A percentile compares a stretch with the other conserved stretches of the same genome.
phyloP scores from a whole-genome alignment of 2,329 filamentous ascomycete species.

The Pestalotiopsis sp. region DNA sequence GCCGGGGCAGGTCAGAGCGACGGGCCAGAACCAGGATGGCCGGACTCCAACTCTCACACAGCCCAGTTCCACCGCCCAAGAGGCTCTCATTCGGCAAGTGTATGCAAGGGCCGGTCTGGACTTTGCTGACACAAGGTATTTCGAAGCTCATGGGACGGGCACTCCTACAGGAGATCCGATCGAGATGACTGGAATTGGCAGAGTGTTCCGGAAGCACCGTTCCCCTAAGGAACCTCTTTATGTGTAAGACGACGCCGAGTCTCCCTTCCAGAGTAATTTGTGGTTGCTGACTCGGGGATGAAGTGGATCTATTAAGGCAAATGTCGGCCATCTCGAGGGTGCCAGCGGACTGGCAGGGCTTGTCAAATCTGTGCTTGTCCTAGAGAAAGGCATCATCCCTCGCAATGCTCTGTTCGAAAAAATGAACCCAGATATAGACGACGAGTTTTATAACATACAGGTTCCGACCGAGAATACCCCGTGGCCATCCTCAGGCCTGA shows the following conservation, averaged over 20 bases:
- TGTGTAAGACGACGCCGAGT: too few relatives aligned
- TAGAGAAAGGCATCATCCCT: slow-evolving; percentile 22
- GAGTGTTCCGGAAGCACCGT: background rate
- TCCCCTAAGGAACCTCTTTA: background rate
- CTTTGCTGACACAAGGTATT: background rate
- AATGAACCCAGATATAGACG: slow-evolving; percentile 15
- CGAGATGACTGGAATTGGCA: background rate
- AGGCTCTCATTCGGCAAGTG: background rate
- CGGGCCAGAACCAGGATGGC: background rate
- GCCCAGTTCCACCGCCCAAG: background rate
- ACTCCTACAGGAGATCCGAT: background rate
- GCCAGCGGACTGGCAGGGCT: slow-evolving; percentile 18
- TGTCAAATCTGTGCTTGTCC: slow-evolving; percentile 20
- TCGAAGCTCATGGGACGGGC: background rate
- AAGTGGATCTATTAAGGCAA: slow-evolving; percentile 1
- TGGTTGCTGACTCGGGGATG: background rate
- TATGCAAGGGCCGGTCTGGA: background rate
- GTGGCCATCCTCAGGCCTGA: slow-evolving; percentile 15
- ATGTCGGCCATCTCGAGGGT: slow-evolving; percentile 6
- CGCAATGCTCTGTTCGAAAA: slow-evolving; percentile 18
- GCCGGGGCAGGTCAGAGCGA: background rate
- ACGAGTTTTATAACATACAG: background rate
- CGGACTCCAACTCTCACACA: background rate
- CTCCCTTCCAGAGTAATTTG: background rate
- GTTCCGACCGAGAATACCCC: slow-evolving; percentile 11